Evolutionary conservation across 2,329 filamentous ascomycete genomes (phyloP).

Genomic region (Colletotrichum horii): DNA sequence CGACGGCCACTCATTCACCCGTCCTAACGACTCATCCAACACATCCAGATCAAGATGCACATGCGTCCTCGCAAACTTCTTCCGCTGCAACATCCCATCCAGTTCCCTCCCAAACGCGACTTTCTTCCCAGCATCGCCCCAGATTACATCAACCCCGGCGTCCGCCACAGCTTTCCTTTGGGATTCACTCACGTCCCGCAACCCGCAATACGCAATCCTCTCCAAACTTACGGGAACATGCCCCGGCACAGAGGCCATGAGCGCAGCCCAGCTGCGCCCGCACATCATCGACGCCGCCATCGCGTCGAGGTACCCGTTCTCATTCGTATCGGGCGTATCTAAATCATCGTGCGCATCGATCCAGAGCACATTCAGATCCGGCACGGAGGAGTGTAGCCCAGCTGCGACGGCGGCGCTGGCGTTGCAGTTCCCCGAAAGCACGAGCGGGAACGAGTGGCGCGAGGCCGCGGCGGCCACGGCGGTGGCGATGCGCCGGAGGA

Average conservation of each 20-base stretch:
- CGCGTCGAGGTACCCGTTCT: conserved; percentile 41
- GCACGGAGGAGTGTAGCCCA: conserved; percentile 28
- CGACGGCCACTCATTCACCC: background rate
- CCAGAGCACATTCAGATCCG: conserved; percentile 26
- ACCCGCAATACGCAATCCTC: background rate
- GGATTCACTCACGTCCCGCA: background rate
- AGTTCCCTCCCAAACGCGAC: conserved; percentile 7
- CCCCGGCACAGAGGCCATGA: conserved; percentile 24
- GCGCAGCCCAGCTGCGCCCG: conserved; percentile 34
- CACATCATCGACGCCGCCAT: conserved; percentile 41
- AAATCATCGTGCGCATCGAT: conserved; percentile 50
- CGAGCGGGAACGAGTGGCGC: conserved; percentile 37
- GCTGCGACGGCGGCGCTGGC: conserved; percentile 39
- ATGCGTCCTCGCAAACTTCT: background rate
- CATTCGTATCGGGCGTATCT: conserved; percentile 36
- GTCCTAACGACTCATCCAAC: background rate
- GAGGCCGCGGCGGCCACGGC: conserved; percentile 31
- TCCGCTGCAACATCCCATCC: background rate
- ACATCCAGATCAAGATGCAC: background rate
- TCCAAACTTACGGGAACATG: background rate
- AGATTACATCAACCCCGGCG: background rate
- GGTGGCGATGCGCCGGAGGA: conserved; percentile 39
- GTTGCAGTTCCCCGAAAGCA: conserved; percentile 44
- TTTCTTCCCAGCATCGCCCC: background rate
- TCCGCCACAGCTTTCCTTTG: background rate